These are phyloP conservation scores for Solanum pennellii DNA, from an alignment of 257 asterid genomes.

Conservation along the genomic window DNA sequence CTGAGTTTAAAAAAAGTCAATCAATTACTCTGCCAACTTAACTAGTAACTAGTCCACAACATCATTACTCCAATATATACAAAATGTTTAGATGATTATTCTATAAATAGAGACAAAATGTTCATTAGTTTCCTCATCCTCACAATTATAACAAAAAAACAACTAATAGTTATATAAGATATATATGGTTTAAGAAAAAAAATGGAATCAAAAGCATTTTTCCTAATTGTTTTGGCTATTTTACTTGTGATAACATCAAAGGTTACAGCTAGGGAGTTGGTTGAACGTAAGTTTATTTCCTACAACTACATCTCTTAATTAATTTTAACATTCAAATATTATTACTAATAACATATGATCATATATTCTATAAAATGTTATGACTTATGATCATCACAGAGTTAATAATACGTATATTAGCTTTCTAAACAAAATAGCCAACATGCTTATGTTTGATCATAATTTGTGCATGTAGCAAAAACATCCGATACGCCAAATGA, in stretches of 20 bases:
- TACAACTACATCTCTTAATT: not conserved
- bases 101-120: not conserved
- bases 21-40: not conserved
- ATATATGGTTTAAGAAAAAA: not conserved
- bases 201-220: not conserved
- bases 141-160: not conserved
- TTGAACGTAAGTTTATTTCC: not conserved
- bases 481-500: not conserved
- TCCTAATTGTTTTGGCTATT: not conserved
- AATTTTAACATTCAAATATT: not conserved
- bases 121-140: not conserved
- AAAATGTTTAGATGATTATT: not conserved
- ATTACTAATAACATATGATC: not conserved
- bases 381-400: not conserved
- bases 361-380: not conserved
- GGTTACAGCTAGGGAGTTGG: constrained; percentile 6
- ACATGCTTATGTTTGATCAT: not conserved
- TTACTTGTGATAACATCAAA: constrained; percentile 1
- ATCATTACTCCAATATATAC: not conserved
- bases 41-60: not conserved
- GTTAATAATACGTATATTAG: not conserved
- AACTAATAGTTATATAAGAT: not conserved
- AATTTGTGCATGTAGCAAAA: not conserved
- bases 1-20: not conserved
- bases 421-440: not conserved